Conservation (phyloP, 2,329 filamentous ascomycete genomes). For the Xylariaceae sp. region DNA sequence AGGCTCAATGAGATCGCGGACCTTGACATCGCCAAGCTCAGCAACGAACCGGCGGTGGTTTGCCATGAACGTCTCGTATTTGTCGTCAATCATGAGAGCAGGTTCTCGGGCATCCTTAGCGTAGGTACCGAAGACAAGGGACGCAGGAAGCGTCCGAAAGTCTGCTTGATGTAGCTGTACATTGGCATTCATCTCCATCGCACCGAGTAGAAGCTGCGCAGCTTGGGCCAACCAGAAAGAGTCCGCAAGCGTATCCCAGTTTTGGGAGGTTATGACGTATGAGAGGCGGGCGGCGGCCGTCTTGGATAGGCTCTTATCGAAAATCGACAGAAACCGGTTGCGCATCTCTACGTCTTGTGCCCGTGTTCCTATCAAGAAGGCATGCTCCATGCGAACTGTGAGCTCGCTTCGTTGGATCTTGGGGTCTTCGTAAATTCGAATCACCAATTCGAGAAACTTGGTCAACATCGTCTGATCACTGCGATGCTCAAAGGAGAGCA, state of each 20-base stretch:
- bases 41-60: slow-evolving; percentile 75
- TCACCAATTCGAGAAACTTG: slow-evolving; percentile 91
- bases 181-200: slow-evolving; percentile 74
- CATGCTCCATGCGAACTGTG: slow-evolving; percentile 94
- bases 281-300: slow-evolving; percentile 81
- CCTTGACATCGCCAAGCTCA: slow-evolving; percentile 78
- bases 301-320: slow-evolving; percentile 89
- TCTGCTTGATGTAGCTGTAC: slow-evolving; percentile 77
- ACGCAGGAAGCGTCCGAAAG: slow-evolving; percentile 69
- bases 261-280: slow-evolving; percentile 85
- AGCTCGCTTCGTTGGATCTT: slow-evolving; percentile 93
- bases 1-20: slow-evolving; percentile 83
- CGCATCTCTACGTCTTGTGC: slow-evolving; percentile 95
- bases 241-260: slow-evolving; percentile 92
- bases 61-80: slow-evolving; percentile 70
- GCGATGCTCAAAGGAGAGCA: slow-evolving; percentile 89
- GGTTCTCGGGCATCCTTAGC: slow-evolving; percentile 58
- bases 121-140: slow-evolving; percentile 66
- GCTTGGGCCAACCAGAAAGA: slow-evolving; percentile 97
- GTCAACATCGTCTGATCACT: slow-evolving; percentile 76
- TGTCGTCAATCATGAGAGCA: slow-evolving; percentile 70
- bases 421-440: slow-evolving; percentile 95
- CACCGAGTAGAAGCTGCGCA: slow-evolving; percentile 84
- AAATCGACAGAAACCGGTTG: slow-evolving; percentile 92
- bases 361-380: slow-evolving; percentile 90